Base-by-base conservation (phyloP, 1,284 basidiomycete species). In the Thecaphora thlaspeos region DNA sequence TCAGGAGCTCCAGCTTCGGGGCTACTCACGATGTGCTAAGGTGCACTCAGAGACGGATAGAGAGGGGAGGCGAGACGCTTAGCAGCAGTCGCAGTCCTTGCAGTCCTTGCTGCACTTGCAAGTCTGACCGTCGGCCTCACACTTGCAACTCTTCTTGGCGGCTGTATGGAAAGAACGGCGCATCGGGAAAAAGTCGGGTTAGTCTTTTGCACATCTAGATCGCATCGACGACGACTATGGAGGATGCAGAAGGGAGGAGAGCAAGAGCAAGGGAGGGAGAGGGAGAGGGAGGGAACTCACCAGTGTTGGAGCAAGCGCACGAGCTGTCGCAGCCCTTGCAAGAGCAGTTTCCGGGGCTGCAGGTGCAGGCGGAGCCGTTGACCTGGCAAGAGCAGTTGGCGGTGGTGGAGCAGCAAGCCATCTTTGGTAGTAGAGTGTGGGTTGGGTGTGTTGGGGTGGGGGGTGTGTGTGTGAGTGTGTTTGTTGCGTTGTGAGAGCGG, bases 71-170 rank as follows among this genome's bases (percentile, higher is more conserved):
- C 10, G 38, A 19, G 8, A 14, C 14, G 41, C 12, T 58, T 65
- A 65, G 43, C 58, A 61, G 55, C 62, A 65, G 19, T 54, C 62
- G 51, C 62, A 65, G 26, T 51, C 43, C 24, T 46, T 49, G 36
- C 62, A 61, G 15, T 50, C 55, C 55, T 61, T 61, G 19, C 26
- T 9, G 51, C 62, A 65, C 17, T 38, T 65, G 51, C 62, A 65
- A 15, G 42, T 21, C 21, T 51, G 39, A 19, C 62, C 62, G 4
- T 40, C 55, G 14, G 54, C 46, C 21, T 61, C 57, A 43, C 62
- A 65, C 51, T 65, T 61, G 62, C 62, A 65, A 17, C 40, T 41
- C 36, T 57, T 53, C 40, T 53, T 51, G 28, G 37, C 34, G 32
- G 43, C 18, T 18, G 26, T 28, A n/a, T n/a, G n/a, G n/a, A n/a